Evolutionary conservation across 164 flowering plant genomes (phyloP).

Genomic region (Houttuynia cordata): DNA sequence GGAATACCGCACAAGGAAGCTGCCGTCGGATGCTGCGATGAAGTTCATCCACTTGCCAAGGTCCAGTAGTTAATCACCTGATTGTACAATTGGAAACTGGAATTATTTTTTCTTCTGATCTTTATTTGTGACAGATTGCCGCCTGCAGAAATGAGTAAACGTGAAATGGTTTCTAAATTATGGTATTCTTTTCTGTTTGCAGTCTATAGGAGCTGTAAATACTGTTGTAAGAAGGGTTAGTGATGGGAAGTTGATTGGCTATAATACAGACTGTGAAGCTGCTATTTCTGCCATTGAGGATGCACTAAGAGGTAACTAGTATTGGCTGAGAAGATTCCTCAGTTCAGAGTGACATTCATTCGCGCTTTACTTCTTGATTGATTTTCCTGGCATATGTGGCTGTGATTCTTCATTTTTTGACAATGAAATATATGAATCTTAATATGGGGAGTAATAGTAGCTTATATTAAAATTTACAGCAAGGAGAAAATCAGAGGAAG

Average conservation of each 20-base stretch:
- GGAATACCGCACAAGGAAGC: slow-evolving; percentile 95
- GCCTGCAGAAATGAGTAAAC: too few relatives aligned
- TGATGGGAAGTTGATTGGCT: slow-evolving; percentile 76
- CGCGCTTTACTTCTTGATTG: too few relatives aligned
- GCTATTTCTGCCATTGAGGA: slow-evolving; percentile 86
- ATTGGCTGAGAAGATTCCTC: not conserved
- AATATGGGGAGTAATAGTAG: too few relatives aligned
- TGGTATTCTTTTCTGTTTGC: slow-evolving; percentile 8
- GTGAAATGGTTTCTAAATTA: not conserved
- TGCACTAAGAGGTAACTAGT: slow-evolving; percentile 55
- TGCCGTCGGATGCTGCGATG: slow-evolving; percentile 71
- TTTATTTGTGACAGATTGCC: too few relatives aligned
- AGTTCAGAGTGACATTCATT: not conserved
- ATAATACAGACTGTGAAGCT: slow-evolving; percentile 78
- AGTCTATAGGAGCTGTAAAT: slow-evolving; percentile 93
- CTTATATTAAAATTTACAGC: slow-evolving; percentile 27
- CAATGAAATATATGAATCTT: too few relatives aligned
- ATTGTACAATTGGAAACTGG: not conserved
- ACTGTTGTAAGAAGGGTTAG: slow-evolving; percentile 51
- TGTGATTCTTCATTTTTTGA: not conserved
- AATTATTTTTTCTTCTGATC: too few relatives aligned
- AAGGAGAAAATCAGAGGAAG: slow-evolving; percentile 5
- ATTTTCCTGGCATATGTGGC: too few relatives aligned
- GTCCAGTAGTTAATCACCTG: slow-evolving; percentile 13
- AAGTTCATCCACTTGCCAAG: slow-evolving; percentile 85